Evolutionary conservation across 2,329 filamentous ascomycete genomes (phyloP), one percentile per base, ranked within the genome.

Genomic region (Conoideocrella luteorostrata): DNA sequence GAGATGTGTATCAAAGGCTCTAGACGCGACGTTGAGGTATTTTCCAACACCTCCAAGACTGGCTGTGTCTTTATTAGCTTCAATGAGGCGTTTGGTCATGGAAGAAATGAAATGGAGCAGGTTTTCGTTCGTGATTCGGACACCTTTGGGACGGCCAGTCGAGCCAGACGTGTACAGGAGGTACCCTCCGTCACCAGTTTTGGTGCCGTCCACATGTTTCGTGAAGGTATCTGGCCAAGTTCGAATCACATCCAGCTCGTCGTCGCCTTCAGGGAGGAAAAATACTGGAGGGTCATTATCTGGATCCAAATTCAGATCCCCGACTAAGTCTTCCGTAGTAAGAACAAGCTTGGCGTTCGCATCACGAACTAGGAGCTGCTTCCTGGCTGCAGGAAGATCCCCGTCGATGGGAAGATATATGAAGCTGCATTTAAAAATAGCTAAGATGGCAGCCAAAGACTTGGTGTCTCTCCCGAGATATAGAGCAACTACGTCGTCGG

Each of bases 141-240:
- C 82, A 13, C 80, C 80, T 54, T 84, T 84, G 0, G 80, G 80
- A 15, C 70, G 77, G n/a, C 80, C 80, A 0, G 80, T 84, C 5
- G 79, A 78, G 23, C 78, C 78, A n/a, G 75, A 80, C 1, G 80
- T 84, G 55, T 83, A 84, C 7, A 84, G 63, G 45, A 78, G 80
- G 55, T 84, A 83, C n/a, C 37, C 37, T 22, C 34, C 34, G 3
- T 36, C 4, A 12, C 34, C 20, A 22, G 11, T 22, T 21, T 5
- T 22, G 20, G n/a, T 10, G 6, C 9, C 18, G n/a, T 22, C 11
- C 17, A 12, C 7, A 20, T 18, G 13, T 21, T 11, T 36, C 13
- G 26, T 9, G 13, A 29, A 29, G 26, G 26, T 13, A 29, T 29
- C 20, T 3, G 32, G 20, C 44, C 40, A 48, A 17, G 41, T 41